These are phyloP conservation scores for Atkinsonella hypoxylon DNA, from an alignment of 2,329 filamentous ascomycete genomes.

Conservation along the genomic window DNA sequence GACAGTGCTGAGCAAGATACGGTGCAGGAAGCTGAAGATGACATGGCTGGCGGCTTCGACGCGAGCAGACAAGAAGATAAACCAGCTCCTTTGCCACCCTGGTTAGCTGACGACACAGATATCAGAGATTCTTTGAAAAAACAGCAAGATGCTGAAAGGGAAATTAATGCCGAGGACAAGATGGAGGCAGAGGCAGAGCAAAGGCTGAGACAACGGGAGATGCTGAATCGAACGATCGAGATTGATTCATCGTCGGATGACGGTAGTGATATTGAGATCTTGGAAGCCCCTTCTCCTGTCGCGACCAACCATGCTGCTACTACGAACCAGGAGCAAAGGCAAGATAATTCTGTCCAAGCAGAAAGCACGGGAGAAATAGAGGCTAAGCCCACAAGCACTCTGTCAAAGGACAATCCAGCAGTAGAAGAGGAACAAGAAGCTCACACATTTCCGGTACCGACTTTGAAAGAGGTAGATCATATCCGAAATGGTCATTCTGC, in stretches of 20 bases:
- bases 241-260: slow-evolving; percentile 51
- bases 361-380: neutral
- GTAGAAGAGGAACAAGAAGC: slow-evolving; percentile 26
- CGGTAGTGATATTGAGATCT: slow-evolving; percentile 44
- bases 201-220: slow-evolving; percentile 28
- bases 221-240: slow-evolving; percentile 42
- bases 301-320: slow-evolving; percentile 6
- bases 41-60: slow-evolving; percentile 54
- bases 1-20: slow-evolving; percentile 12
- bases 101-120: slow-evolving; percentile 56
- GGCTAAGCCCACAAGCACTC: neutral
- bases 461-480: neutral
- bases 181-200: slow-evolving; percentile 45
- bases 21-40: slow-evolving; percentile 28
- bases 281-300: slow-evolving; percentile 33
- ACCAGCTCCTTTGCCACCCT: slow-evolving; percentile 58
- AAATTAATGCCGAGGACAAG: slow-evolving; percentile 53
- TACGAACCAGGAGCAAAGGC: slow-evolving; percentile 7
- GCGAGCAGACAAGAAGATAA: slow-evolving; percentile 31
- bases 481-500: neutral
- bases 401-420: slow-evolving; percentile 13
- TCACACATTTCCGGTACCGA: slow-evolving; percentile 2
- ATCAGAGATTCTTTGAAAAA: slow-evolving; percentile 51
- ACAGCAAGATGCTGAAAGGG: slow-evolving; percentile 42
- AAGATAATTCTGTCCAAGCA: neutral